These are phyloP conservation scores for Linnemannia elongata DNA, from an alignment of 192 early-diverging fungal species.

Conservation along the genomic window DNA sequence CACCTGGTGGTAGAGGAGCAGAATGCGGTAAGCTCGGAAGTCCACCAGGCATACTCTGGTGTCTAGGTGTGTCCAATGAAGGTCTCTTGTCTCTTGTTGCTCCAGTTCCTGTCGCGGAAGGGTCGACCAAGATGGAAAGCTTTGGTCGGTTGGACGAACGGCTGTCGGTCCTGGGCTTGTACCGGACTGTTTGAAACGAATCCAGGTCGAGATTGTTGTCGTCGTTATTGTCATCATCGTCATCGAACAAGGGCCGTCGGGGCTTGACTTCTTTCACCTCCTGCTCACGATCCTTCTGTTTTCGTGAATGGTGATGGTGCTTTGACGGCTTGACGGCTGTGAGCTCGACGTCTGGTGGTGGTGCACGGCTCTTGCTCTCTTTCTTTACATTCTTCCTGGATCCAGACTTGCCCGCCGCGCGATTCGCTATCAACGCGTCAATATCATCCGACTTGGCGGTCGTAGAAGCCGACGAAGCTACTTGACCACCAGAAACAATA, in stretches of 20 bases:
- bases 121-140: background rate
- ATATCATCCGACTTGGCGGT: background rate
- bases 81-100: background rate
- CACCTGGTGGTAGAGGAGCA: background rate
- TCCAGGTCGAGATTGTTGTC: conserved; percentile 6
- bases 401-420: background rate
- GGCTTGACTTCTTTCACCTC: background rate
- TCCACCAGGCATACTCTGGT: background rate
- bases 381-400: background rate
- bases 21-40: background rate
- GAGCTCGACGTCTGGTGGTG: conserved; percentile 19
- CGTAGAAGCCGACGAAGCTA: background rate
- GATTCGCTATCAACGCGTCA: background rate
- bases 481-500: background rate
- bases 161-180: conserved; percentile 6
- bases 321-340: conserved; percentile 6
- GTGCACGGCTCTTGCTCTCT: background rate
- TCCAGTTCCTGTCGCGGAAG: background rate
- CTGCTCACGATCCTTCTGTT: background rate
- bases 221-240: background rate
- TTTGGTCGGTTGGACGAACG: background rate
- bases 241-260: background rate
- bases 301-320: background rate
- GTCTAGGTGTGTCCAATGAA: background rate
- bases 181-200: conserved; percentile 40